phyloP scores from a whole-genome alignment of 371 early-diverging fungal genomes.

The Chytridium lagenaria region DNA sequence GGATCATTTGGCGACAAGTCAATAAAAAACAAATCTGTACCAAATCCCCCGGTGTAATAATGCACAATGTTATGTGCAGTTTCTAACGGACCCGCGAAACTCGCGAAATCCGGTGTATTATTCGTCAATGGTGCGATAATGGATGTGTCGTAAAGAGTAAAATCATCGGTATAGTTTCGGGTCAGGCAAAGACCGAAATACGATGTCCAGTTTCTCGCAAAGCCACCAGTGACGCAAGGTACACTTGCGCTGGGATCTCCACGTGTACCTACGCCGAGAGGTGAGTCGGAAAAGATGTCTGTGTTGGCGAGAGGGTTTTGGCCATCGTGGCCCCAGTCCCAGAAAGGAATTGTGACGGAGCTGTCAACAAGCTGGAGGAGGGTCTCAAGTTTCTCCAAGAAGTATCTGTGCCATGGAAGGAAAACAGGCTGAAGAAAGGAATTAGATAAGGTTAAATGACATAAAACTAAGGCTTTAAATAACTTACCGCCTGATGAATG shows the following conservation, averaged over 20 bases:
- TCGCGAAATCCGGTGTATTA: slow-evolving; percentile 22
- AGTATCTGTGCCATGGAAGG: slow-evolving; percentile 57
- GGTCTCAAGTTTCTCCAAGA: slow-evolving; percentile 42
- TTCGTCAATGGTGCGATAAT: slow-evolving; percentile 22
- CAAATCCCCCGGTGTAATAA: slow-evolving; percentile 30
- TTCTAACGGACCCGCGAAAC: slow-evolving; percentile 31
- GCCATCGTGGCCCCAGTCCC: slow-evolving; percentile 58
- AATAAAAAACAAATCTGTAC: slow-evolving; percentile 35
- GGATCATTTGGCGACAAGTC: slow-evolving; percentile 56
- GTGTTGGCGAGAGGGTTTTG: slow-evolving; percentile 22
- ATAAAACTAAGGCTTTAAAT: slow-evolving; percentile 12
- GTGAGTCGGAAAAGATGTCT: slow-evolving; percentile 22
- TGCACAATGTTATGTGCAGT: slow-evolving; percentile 37
- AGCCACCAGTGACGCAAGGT: slow-evolving; percentile 33
- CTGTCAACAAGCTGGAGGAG: slow-evolving; percentile 49
- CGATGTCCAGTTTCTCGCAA: slow-evolving; percentile 34
- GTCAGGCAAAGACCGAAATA: slow-evolving; percentile 20
- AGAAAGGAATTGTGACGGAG: slow-evolving; percentile 57
- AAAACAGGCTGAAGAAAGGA: slow-evolving; percentile 35
- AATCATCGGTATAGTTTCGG: slow-evolving; percentile 31
- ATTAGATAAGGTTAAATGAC: neutral
- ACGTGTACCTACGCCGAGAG: slow-evolving; percentile 28
- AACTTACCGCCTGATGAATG: slow-evolving; percentile 31
- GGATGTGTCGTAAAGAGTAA: slow-evolving; percentile 25
- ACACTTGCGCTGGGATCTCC: neutral